Conservation (phyloP, 2,329 filamentous ascomycete species). For the Colletotrichum chrysophilum region DNA sequence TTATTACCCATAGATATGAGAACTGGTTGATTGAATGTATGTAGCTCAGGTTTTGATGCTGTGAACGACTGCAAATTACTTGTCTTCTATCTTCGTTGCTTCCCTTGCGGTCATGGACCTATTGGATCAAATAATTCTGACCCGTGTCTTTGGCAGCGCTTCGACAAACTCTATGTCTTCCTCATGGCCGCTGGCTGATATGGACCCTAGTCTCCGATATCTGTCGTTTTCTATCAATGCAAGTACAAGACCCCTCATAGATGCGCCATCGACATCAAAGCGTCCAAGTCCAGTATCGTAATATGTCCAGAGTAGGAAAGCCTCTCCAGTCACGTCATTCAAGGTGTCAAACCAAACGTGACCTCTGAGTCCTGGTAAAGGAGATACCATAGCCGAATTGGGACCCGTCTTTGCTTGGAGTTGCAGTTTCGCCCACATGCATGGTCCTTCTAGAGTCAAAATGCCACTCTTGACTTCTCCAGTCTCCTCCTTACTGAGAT, state of each 20-base stretch:
- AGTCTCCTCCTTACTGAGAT: background rate
- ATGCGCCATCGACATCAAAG: too few species aligned
- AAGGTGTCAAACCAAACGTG: background rate
- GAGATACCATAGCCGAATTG: too few species aligned
- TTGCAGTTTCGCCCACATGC: background rate
- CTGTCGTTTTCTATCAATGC: background rate
- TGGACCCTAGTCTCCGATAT: background rate
- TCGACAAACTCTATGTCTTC: rapidly evolving
- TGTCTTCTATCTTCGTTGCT: background rate
- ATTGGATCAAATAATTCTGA: background rate
- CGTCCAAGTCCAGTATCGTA: too few species aligned
- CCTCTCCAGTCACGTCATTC: background rate
- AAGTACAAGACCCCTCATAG: background rate
- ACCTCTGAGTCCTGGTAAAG: background rate
- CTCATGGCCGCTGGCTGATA: too few species aligned
- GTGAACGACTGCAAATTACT: background rate
- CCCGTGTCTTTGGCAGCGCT: background rate
- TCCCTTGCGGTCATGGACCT: rapidly evolving
- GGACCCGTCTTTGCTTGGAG: too few species aligned
- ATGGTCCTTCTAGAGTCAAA: background rate
- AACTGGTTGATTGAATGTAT: background rate
- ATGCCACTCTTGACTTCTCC: background rate
- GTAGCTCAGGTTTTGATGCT: background rate
- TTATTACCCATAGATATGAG: background rate
- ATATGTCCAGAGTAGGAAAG: rapidly evolving